A percentile compares a stretch with the other conserved stretches of the same genome.
These are phyloP conservation scores for Polychaeton citri DNA, from an alignment of 2,329 filamentous ascomycete genomes.

Conservation along the genomic window DNA sequence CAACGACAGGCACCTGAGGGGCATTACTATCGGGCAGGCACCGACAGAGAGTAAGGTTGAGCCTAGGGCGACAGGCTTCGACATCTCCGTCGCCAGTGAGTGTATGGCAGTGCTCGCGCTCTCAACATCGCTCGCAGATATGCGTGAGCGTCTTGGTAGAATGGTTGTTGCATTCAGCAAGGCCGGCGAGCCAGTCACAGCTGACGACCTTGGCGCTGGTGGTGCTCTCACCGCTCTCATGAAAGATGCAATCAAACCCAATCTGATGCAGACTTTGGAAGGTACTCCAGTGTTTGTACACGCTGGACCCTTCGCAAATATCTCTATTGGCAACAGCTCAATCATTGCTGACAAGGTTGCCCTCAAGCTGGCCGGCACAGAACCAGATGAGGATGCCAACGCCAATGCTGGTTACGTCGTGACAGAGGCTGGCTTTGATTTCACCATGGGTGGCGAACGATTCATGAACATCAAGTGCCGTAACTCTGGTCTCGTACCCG, in stretches of 20 bases:
- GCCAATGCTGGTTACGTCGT: constrained; percentile 84
- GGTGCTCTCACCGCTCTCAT: constrained; percentile 89
- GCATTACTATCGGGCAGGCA: constrained; percentile 77
- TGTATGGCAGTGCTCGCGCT: constrained; percentile 97
- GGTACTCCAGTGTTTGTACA: constrained; percentile 97
- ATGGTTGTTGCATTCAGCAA: constrained; percentile 91
- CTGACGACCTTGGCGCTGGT: constrained; percentile 85
- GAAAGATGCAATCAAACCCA: constrained; percentile 97
- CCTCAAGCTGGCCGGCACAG: constrained; percentile 87
- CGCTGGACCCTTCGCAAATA: constrained; percentile 95
- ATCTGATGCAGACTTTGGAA: constrained; percentile 95
- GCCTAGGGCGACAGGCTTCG: constrained; percentile 80
- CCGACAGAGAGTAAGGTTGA: constrained; percentile 74
- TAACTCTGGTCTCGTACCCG: constrained; percentile 79
- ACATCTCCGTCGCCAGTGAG: constrained; percentile 94
- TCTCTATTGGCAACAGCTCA: constrained; percentile 92
- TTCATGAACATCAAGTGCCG: constrained; percentile 99
- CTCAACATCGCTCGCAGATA: constrained; percentile 72
- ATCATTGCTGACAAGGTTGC: constrained; percentile 91
- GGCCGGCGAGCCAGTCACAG: constrained; percentile 80
- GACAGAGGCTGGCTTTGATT: constrained; percentile 96
- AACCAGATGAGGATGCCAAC: constrained; percentile 73
- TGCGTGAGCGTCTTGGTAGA: constrained; percentile 82
- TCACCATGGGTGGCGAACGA: constrained; percentile 97
- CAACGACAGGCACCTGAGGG: constrained; percentile 86